Conservation (phyloP, 331 rosid species). For the Telfairia occidentalis region DNA sequence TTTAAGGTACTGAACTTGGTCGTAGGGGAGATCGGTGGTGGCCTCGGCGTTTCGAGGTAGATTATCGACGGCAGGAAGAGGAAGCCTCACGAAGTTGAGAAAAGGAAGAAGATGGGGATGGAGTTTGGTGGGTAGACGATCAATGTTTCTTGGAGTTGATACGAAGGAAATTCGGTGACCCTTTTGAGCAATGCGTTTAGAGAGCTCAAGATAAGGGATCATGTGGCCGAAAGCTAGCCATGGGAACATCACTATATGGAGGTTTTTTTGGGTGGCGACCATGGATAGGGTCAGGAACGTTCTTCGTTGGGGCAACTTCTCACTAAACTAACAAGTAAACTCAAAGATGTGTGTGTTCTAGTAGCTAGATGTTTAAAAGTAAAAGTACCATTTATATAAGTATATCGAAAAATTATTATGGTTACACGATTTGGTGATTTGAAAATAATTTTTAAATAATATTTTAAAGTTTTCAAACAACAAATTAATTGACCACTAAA, state of each 20-base stretch:
- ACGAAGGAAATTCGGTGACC: slow-evolving; percentile 36
- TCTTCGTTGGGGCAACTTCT: no score
- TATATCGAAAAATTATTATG: no score
- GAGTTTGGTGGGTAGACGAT: slow-evolving; percentile 19
- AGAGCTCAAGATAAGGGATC: slow-evolving; percentile 33
- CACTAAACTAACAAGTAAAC: no score
- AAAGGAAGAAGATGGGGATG: slow-evolving; percentile 5
- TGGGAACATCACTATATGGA: slow-evolving; percentile 45
- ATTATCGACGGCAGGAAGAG: not conserved
- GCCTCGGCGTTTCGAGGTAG: slow-evolving; percentile 24
- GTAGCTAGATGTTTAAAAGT: no score
- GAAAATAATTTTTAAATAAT: no score
- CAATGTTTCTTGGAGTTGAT: slow-evolving; percentile 30
- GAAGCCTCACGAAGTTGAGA: slow-evolving; percentile 15
- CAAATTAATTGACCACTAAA: no score
- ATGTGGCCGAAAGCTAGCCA: slow-evolving; percentile 63
- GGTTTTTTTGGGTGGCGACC: slow-evolving; percentile 10
- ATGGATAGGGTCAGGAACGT: not conserved
- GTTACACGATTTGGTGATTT: no score
- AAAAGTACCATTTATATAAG: no score
- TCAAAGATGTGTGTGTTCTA: no score
- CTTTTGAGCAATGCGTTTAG: slow-evolving; percentile 39
- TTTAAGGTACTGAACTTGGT: slow-evolving; percentile 8
- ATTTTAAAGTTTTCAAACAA: no score
- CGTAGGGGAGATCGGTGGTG: slow-evolving; percentile 13